A percentile compares a stretch with the other conserved stretches of the same genome.
These are phyloP conservation scores for Fusarium sp. DNA, from an alignment of 2,329 filamentous ascomycete genomes.

Conservation along the genomic window DNA sequence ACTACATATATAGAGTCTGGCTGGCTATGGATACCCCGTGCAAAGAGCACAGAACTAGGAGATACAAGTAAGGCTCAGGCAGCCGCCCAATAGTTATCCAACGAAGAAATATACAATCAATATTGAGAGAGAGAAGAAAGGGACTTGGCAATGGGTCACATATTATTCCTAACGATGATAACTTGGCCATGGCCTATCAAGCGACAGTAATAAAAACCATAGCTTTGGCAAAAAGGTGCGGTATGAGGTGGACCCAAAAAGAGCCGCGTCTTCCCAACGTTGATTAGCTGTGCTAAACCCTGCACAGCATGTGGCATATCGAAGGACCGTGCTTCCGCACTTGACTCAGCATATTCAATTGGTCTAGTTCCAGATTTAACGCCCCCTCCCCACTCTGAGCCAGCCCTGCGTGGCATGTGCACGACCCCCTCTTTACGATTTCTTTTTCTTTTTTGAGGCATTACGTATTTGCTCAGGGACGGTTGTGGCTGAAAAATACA, in stretches of 20 bases:
- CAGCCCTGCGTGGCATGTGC: conserved; percentile 36
- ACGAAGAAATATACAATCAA: conserved; percentile 4
- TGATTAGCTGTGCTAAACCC: conserved; percentile 34
- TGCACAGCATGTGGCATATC: conserved; percentile 47
- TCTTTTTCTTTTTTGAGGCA: conserved; percentile 2
- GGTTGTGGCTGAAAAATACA: conserved; percentile 13
- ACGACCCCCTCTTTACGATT: not conserved
- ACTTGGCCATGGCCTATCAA: not conserved
- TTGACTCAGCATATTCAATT: not conserved
- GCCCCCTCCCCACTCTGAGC: conserved; percentile 6
- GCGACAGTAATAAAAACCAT: not conserved
- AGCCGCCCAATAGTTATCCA: conserved; percentile 4
- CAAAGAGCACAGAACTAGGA: conserved; percentile 24
- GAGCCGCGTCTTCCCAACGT: conserved; percentile 36
- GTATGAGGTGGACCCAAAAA: conserved; percentile 29
- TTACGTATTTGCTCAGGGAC: conserved; percentile 14
- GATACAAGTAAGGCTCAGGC: conserved; percentile 15
- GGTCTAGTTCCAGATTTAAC: not conserved
- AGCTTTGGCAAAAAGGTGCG: not conserved
- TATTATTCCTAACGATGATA: not conserved
- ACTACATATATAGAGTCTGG: conserved; percentile 23
- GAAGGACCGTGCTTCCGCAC: conserved; percentile 36
- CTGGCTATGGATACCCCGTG: conserved; percentile 40
- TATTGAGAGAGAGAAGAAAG: not conserved
- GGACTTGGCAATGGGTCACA: not conserved